phyloP scores from a whole-genome alignment of 352 stramenopile species.

The Aphanomyces cochlioides region DNA sequence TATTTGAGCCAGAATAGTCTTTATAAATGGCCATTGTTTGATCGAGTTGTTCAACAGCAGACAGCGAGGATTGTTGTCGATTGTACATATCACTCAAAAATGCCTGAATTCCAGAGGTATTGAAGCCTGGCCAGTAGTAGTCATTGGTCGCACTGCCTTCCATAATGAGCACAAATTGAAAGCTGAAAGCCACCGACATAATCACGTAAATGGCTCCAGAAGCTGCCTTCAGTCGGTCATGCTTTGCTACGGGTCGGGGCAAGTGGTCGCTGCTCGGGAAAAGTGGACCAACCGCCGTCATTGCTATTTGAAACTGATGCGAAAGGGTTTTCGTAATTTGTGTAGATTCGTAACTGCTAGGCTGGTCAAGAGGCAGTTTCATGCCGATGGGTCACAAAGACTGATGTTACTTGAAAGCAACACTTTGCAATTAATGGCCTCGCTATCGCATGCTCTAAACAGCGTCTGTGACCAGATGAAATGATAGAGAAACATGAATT shows the following conservation, averaged over 20 bases:
- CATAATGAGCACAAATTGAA: background rate
- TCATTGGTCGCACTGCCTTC: background rate
- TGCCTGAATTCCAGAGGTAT: constrained; percentile 10
- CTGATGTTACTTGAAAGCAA: too few species aligned
- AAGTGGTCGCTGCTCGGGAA: background rate
- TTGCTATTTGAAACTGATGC: background rate
- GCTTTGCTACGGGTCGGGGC: background rate
- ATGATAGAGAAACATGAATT: too few species aligned
- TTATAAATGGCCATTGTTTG: constrained; percentile 11
- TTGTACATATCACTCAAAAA: constrained; percentile 22
- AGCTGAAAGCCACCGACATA: background rate
- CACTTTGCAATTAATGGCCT: too few species aligned
- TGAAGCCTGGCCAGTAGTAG: constrained; percentile 26
- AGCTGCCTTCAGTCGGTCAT: background rate
- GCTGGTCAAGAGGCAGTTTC: too few species aligned
- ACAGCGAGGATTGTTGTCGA: background rate
- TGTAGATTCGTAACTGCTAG: background rate
- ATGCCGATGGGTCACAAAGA: too few species aligned
- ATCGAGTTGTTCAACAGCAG: background rate
- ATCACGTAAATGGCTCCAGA: background rate
- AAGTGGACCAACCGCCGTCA: background rate
- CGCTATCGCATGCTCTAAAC: too few species aligned
- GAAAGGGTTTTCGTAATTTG: background rate
- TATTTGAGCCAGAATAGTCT: constrained; percentile 5
- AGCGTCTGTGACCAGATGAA: too few species aligned